Percentiles rank a stretch among this genome's conserved stretches.
Conservation (phyloP, 202 grass and related monocot species). For the Tripidium arundinaceum region DNA sequence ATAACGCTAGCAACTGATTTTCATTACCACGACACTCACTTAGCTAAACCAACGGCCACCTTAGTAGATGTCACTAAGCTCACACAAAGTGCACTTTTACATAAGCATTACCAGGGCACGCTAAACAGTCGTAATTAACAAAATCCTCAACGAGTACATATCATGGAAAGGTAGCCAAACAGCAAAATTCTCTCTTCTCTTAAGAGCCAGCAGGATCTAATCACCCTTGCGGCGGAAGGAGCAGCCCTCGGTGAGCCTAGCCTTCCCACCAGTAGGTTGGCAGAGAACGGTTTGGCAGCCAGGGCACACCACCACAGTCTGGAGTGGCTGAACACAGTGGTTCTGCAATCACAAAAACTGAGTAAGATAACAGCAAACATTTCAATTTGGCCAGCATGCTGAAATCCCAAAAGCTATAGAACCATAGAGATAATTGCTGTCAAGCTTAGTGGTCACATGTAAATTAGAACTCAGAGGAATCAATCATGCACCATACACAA, state of each 20-base stretch:
- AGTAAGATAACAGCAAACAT: too few species aligned
- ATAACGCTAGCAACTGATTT: background rate
- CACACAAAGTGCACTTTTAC: background rate
- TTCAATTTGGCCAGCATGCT: too few species aligned
- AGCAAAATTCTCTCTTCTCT: background rate
- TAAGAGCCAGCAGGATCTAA: background rate
- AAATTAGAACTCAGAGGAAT: background rate
- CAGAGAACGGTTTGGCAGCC: slow-evolving; percentile 65
- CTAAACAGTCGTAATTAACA: too few species aligned
- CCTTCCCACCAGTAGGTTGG: slow-evolving; percentile 67
- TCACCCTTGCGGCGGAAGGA: slow-evolving; percentile 64
- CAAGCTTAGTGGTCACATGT: too few species aligned
- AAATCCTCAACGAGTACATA: too few species aligned
- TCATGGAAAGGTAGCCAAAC: background rate
- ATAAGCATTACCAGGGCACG: background rate
- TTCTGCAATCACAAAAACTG: slow-evolving; percentile 46
- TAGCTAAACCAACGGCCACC: background rate
- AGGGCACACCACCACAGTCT: slow-evolving; percentile 54
- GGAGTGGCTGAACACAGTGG: slow-evolving; percentile 80
- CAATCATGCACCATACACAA: too few species aligned
- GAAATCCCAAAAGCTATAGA: too few species aligned
- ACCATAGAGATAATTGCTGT: too few species aligned
- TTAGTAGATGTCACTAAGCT: background rate
- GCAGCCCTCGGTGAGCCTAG: slow-evolving; percentile 60
- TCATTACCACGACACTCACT: background rate